Percentiles rank a stretch among this genome's conserved stretches.
Conservation (phyloP, 805 yeast species). For the Teunomyces funiuensis region DNA sequence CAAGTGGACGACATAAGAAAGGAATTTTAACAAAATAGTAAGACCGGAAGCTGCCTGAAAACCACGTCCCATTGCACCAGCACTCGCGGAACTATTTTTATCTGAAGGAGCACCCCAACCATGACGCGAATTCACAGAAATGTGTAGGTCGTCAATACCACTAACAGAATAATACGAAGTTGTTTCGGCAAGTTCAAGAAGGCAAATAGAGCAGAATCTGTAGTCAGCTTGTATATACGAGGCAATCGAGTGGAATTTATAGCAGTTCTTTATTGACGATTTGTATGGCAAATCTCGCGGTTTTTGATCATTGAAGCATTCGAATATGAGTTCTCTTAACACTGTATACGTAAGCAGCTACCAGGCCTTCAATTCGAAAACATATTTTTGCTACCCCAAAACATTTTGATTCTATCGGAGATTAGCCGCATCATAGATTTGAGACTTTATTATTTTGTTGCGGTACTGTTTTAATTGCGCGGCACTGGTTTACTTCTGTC, state of each 20-base stretch:
- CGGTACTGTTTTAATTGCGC: too few species aligned
- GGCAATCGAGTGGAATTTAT: conserved; percentile 29
- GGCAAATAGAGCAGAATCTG: conserved; percentile 48
- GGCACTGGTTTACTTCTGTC: too few species aligned
- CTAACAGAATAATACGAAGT: conserved; percentile 52
- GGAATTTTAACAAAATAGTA: conserved; percentile 44
- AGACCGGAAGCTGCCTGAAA: conserved; percentile 46
- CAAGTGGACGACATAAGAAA: conserved; percentile 52
- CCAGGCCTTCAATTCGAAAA: too few species aligned
- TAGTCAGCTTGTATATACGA: conserved; percentile 38
- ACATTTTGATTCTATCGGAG: too few species aligned
- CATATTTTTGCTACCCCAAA: too few species aligned
- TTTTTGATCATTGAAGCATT: too few species aligned
- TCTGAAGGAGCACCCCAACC: conserved; percentile 41
- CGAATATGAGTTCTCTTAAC: too few species aligned
- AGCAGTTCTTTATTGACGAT: too few species aligned
- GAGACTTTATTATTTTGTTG: too few species aligned
- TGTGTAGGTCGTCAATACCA: conserved; percentile 48
- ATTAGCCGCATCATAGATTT: too few species aligned
- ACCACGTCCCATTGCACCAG: conserved; percentile 53
- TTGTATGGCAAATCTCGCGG: too few species aligned
- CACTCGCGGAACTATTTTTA: conserved; percentile 31
- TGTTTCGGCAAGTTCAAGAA: conserved; percentile 52
- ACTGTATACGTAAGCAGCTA: too few species aligned
- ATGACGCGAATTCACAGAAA: conserved; percentile 47